Evolutionary conservation across 2,329 filamentous ascomycete species (phyloP), one percentile per base, ranked within the genome.

Genomic region (Sporothrix brunneoviolacea): DNA sequence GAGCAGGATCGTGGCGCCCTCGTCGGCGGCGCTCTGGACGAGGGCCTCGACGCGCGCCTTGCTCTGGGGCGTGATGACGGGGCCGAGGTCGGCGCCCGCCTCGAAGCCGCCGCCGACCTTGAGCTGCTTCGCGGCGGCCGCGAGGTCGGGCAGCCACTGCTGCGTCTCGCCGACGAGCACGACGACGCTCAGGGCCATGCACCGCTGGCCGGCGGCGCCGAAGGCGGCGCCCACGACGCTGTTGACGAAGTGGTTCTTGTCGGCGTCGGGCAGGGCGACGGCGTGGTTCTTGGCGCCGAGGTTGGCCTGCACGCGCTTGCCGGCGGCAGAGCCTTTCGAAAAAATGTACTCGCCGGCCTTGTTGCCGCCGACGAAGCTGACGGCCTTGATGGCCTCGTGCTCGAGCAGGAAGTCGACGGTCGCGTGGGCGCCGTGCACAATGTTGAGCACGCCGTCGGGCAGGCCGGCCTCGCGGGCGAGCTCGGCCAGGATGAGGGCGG

Each of bases 301-400:
- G 70, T 93, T 93, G 65, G 88, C 88, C 71, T 93, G 88, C 27
- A 91, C 86, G 61, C 88, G 84, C 78, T 93, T 93, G 62, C 88
- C 88, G 62, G 91, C 88, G 62, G 86, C 87, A 1, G 86, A 88
- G 30, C 82, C 88, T 51, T 86, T 80, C 50, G 74, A 69, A 70
- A 83, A 93, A 67, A 93, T 93, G 72, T 93, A 93, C 70, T 91
- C 86, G 62, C 88, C 88, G 8, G 88, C 88, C 75, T 88, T 88
- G 75, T 93, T 93, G 69, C 84, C 82, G 56, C 88, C 88, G 35
- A 93, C 88, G 61, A 93, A 93, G 69, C 81, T 86, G 62, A 93
- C 79, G 52, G 88, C 88, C 77, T 91, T 91, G 75, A 93, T 89
- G 57, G 79, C 77, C 21, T 88, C 87, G 65, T 88, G 86, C 61